Evolutionary conservation across 1,284 basidiomycete species (phyloP), one percentile per base, ranked within the genome.

Genomic region (Xerocomus amazonicus): DNA sequence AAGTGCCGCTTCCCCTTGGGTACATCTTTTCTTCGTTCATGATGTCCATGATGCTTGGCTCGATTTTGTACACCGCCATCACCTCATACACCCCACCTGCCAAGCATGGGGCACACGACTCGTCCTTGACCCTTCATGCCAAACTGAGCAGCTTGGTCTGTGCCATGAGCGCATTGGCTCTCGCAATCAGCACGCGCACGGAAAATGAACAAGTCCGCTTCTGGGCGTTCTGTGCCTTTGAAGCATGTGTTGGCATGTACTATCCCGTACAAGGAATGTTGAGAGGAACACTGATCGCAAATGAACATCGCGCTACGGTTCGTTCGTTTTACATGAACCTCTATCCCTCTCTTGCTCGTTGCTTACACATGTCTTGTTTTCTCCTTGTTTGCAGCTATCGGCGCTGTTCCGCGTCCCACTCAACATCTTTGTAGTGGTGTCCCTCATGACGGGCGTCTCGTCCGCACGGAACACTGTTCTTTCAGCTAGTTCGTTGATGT

Each of bases 1-100:
- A 57, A 3, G 52, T 55, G 3, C 51, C 67, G 6, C 78, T 87
- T 10, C 86, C 85, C 0, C 72, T 89, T 3, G 86, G 86, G 3
- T 84, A 83, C 67, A 87, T 89, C 55, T 89, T 89, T 65, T 85
- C 84, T 19, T 74, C 80, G 5, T 87, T 87, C 73, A 89, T 89
- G 86, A 71, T 87, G 45, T 80, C 78, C 53, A 87, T 89, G 84
- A 85, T 87, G 78, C 76, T 88, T 55, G 86, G 86, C 19, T 87
- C 84, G 6, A 68, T 87, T 40, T 58, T 86, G 32, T 88, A 88
- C 68, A 84, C 79, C 23, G 71, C 71, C 51, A 69, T 83, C 57
- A 69, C 73, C 4, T 70, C 79, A 0, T 66, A 74, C 51, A 60
- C 64, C 33, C 61, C 66, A 40, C 67, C 61, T 41, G 61, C 58